These are phyloP conservation scores for Trypanosoma cruzi DNA, from an alignment of 208 protist genomes.

Conservation along the genomic window DNA sequence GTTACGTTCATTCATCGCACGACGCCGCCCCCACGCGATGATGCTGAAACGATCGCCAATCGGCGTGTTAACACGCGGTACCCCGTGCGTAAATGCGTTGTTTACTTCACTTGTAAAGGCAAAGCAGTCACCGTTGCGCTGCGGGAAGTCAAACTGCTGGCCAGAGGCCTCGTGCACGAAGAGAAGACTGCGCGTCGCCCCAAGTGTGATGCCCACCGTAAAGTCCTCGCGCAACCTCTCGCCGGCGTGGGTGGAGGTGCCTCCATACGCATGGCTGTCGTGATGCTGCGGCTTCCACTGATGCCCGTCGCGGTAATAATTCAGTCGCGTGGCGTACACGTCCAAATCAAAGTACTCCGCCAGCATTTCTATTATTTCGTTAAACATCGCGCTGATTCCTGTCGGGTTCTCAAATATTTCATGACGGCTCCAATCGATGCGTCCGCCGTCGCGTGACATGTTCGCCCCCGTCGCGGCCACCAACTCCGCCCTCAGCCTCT, in stretches of 20 bases:
- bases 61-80: constrained; percentile 72
- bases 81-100: constrained; percentile 87
- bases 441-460: constrained; percentile 55
- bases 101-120: constrained; percentile 93
- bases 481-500: constrained; percentile 71
- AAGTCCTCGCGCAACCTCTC: constrained; percentile 84
- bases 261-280: constrained; percentile 92
- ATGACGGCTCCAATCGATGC: constrained; percentile 94
- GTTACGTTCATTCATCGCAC: constrained; percentile 80
- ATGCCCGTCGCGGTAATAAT: constrained; percentile 91
- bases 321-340: constrained; percentile 90
- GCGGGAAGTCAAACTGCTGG: constrained; percentile 90
- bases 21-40: constrained; percentile 89
- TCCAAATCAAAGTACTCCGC: constrained; percentile 91
- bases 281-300: constrained; percentile 95
- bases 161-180: constrained; percentile 89
- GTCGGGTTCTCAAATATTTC: constrained; percentile 92
- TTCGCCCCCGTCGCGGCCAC: constrained; percentile 58
- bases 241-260: constrained; percentile 13
- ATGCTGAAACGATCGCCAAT: constrained; percentile 89
- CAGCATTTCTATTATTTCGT: constrained; percentile 86
- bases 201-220: constrained; percentile 91
- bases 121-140: constrained; percentile 93
- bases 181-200: constrained; percentile 76
- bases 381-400: constrained; percentile 83